A percentile compares a stretch with the other conserved stretches of the same genome.
phyloP scores from a whole-genome alignment of 139 green algal genomes.

The Coelastrella sp. region DNA sequence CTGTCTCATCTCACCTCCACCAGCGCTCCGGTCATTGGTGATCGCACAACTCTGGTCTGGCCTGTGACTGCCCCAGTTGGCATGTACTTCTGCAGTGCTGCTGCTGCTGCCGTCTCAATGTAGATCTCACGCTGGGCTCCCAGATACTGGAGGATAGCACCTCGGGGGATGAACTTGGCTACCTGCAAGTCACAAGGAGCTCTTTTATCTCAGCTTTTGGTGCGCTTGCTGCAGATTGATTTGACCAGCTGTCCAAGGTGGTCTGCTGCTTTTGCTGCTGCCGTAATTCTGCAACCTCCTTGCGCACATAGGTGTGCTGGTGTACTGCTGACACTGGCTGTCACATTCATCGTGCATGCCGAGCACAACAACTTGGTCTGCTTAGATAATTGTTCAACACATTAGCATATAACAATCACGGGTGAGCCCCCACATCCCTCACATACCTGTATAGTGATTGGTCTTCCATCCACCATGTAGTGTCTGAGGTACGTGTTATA shows the following conservation, averaged over 20 bases:
- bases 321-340: no score
- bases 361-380: no score
- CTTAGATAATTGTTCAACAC: no score
- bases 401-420: no score
- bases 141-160: slow-evolving; percentile 39
- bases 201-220: no score
- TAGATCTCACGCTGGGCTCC: slow-evolving; percentile 30
- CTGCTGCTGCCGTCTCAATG: slow-evolving; percentile 23
- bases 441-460: slow-evolving; percentile 29
- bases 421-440: not conserved
- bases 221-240: no score
- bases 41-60: slow-evolving; percentile 6
- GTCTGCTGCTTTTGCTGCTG: no score
- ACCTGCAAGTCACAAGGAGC: slow-evolving; percentile 32
- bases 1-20: slow-evolving; percentile 36
- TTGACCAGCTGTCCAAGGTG: no score
- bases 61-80: not conserved
- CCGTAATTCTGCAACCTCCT: no score
- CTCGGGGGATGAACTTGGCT: slow-evolving; percentile 30
- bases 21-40: slow-evolving; percentile 41
- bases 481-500: slow-evolving; percentile 32
- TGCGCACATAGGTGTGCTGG: no score
- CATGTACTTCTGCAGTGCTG: slow-evolving; percentile 18
- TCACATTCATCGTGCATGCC: no score
- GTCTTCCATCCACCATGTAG: slow-evolving; percentile 20